A percentile compares a stretch with the other conserved stretches of the same genome.
Conservation (phyloP, 192 early-diverging fungal genomes). For the Coemansia furcata region DNA sequence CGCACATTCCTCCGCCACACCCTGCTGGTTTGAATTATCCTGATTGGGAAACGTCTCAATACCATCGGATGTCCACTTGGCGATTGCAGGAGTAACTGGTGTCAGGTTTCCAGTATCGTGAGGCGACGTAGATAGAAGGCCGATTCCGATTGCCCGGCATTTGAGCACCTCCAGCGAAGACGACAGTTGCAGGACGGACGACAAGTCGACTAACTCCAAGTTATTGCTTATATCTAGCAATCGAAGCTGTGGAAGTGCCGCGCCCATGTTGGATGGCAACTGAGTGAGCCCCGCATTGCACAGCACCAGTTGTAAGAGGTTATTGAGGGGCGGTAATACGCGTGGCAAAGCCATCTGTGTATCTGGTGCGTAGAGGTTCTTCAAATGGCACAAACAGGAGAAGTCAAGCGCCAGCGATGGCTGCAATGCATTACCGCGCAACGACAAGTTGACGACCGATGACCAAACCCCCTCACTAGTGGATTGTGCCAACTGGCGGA, state of each 20-base stretch:
- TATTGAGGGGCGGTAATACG: constrained; percentile 21
- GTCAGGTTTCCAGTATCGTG: constrained; percentile 2
- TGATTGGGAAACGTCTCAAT: constrained; percentile 15
- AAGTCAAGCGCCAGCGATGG: constrained; percentile 37
- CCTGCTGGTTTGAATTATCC: not conserved
- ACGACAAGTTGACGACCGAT: constrained; percentile 44
- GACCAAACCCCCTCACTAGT: constrained; percentile 8
- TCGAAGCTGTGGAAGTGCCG: constrained; percentile 34
- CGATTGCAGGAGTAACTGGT: not conserved
- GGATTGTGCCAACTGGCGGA: constrained; percentile 27
- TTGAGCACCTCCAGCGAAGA: constrained; percentile 39
- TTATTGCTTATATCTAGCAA: constrained; percentile 51
- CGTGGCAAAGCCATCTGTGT: constrained; percentile 38
- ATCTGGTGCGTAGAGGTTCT: constrained; percentile 52
- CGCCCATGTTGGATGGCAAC: constrained; percentile 38
- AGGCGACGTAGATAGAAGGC: not conserved
- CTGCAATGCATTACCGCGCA: constrained; percentile 40
- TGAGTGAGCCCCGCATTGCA: constrained; percentile 33
- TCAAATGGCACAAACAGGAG: constrained; percentile 23
- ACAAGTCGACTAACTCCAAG: constrained; percentile 29
- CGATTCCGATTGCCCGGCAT: constrained; percentile 41
- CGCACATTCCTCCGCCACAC: constrained; percentile 6
- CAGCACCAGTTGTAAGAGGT: constrained; percentile 41
- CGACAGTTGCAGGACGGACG: constrained; percentile 34
- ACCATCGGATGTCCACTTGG: constrained; percentile 1